Evolutionary conservation across 495 filamentous ascomycete species (phyloP).

Genomic region (Acidiella bohemica): DNA sequence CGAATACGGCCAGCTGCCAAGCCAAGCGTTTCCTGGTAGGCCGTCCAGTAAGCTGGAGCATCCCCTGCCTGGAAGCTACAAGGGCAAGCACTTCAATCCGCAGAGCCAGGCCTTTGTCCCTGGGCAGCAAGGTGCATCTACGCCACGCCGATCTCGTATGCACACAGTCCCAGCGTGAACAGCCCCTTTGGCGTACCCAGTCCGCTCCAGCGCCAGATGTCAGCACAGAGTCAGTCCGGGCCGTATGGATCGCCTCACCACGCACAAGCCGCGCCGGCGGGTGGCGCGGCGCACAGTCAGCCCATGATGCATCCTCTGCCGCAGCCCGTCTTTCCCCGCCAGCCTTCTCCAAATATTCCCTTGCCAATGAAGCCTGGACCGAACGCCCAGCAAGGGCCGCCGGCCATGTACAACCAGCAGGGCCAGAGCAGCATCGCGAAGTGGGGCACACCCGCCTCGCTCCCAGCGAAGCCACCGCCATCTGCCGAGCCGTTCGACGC

Average conservation of each 20-base stretch:
- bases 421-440: constrained; percentile 30
- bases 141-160: constrained; percentile 17
- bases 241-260: constrained; percentile 7
- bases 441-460: constrained; percentile 31
- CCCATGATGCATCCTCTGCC: constrained; percentile 20
- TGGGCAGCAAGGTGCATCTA: constrained; percentile 20
- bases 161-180: constrained; percentile 6
- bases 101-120: constrained; percentile 85
- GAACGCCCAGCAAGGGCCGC: constrained; percentile 3
- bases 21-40: constrained; percentile 48
- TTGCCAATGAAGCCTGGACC: constrained; percentile 9
- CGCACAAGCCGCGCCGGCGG: constrained; percentile 1
- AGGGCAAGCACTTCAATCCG: constrained; percentile 76
- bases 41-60: constrained; percentile 46
- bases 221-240: constrained; percentile 7
- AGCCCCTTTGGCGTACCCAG: background rate
- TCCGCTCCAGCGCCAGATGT: constrained; percentile 6
- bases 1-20: constrained; percentile 63
- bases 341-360: constrained; percentile 16
- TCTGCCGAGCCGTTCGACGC: constrained; percentile 18
- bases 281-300: constrained; percentile 5
- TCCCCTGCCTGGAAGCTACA: constrained; percentile 69
- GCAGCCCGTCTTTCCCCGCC: constrained; percentile 19
- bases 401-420: background rate
- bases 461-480: constrained; percentile 34